These are phyloP conservation scores for Kodamaea hsintzibuensis DNA, from an alignment of 805 yeast species.

Conservation along the genomic window DNA sequence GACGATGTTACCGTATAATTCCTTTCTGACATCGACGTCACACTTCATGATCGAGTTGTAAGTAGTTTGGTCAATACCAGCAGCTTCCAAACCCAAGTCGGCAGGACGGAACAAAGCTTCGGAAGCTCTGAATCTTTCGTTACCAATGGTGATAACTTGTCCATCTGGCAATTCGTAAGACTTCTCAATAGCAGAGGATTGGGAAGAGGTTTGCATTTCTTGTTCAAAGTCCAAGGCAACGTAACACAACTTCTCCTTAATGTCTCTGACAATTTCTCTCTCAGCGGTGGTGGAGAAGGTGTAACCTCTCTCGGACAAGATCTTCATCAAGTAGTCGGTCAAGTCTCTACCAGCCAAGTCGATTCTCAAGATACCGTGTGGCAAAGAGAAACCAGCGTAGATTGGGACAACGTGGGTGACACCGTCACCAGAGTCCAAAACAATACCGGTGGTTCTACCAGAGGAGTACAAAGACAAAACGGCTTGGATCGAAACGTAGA, in stretches of 20 bases:
- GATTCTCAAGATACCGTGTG: constrained; percentile 98
- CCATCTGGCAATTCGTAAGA: constrained; percentile 99
- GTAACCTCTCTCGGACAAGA: constrained; percentile 98
- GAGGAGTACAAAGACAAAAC: constrained; percentile 97
- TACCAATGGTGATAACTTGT: constrained; percentile 98
- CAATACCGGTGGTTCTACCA: constrained; percentile 99
- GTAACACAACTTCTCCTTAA: constrained; percentile 98
- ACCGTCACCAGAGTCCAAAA: constrained; percentile 99
- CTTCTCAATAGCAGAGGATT: constrained; percentile 97
- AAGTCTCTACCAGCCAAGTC: constrained; percentile 99
- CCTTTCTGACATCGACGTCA: constrained; percentile 98
- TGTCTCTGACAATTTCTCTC: constrained; percentile 92
- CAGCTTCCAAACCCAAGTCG: constrained; percentile 85
- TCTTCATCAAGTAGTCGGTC: constrained; percentile 98
- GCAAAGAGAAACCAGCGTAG: constrained; percentile 98
- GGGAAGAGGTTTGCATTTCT: constrained; percentile 99
- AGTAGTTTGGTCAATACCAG: constrained; percentile 98
- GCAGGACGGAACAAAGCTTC: constrained; percentile 99
- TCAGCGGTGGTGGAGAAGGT: constrained; percentile 98
- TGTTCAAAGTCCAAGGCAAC: constrained; percentile 99
- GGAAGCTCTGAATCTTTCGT: constrained; percentile 99
- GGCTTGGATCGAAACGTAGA: constrained; percentile 98
- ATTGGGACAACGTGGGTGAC: constrained; percentile 99
- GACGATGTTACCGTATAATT: constrained; percentile 98
- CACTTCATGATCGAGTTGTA: constrained; percentile 96